These are phyloP conservation scores for Rhynchosporium agropyri DNA, from an alignment of 2,329 filamentous ascomycete species.

Conservation along the genomic window DNA sequence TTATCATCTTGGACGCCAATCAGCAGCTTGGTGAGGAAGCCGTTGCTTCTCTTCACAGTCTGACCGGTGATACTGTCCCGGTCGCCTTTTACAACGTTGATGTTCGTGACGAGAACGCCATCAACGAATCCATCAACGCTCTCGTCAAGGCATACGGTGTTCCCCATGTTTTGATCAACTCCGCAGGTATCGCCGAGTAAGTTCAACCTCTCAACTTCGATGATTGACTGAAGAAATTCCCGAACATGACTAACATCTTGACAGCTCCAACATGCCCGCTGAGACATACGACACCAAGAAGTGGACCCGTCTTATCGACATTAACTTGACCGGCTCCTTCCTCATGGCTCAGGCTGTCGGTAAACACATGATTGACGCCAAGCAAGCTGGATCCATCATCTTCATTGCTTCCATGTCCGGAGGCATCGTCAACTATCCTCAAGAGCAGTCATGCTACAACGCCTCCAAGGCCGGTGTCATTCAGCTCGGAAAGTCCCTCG, in stretches of 20 bases:
- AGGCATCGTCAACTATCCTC: constrained; percentile 82
- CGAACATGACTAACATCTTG: constrained; percentile 21
- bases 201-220: constrained; percentile 31
- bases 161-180: constrained; percentile 77
- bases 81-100: constrained; percentile 80
- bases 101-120: constrained; percentile 72
- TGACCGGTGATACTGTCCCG: constrained; percentile 64
- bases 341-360: constrained; percentile 74
- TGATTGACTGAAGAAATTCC: neutral
- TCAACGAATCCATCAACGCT: constrained; percentile 45
- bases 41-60: constrained; percentile 68
- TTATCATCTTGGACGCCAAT: constrained; percentile 78
- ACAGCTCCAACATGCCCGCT: constrained; percentile 76
- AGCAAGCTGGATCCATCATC: constrained; percentile 72
- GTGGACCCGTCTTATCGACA: constrained; percentile 79
- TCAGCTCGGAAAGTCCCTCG: constrained; percentile 77
- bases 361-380: constrained; percentile 71
- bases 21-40: constrained; percentile 72
- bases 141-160: constrained; percentile 55
- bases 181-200: constrained; percentile 75
- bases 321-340: constrained; percentile 81
- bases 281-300: constrained; percentile 76
- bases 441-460: constrained; percentile 83
- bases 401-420: constrained; percentile 82
- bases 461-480: constrained; percentile 81